Conservation (phyloP, 768 basidiomycete genomes). For the Naganishia kalamii region DNA sequence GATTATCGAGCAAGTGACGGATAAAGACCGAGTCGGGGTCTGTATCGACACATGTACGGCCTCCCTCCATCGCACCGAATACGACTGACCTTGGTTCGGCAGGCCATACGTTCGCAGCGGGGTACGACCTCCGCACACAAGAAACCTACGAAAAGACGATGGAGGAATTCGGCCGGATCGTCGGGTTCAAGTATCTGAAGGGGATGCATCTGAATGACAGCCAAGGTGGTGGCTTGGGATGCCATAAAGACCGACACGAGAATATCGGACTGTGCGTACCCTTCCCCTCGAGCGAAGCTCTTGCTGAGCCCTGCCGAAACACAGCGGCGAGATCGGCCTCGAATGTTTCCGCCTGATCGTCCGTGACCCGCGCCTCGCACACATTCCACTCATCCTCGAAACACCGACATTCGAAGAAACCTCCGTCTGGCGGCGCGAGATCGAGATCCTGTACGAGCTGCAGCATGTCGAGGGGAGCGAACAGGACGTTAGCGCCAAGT, state of each 20-base stretch:
- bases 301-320: background rate
- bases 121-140: slow-evolving; percentile 70
- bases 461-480: slow-evolving; percentile 39
- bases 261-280: slow-evolving; percentile 70
- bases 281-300: background rate
- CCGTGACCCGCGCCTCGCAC: slow-evolving; percentile 60
- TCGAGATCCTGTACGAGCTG: slow-evolving; percentile 55
- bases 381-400: slow-evolving; percentile 74
- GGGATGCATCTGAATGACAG: slow-evolving; percentile 86
- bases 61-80: background rate
- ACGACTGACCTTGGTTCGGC: background rate
- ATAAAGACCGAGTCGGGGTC: slow-evolving; percentile 70
- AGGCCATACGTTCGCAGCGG: slow-evolving; percentile 77
- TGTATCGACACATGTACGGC: slow-evolving; percentile 75
- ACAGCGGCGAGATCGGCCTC: slow-evolving; percentile 64
- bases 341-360: slow-evolving; percentile 61
- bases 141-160: slow-evolving; percentile 69
- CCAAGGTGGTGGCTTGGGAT: slow-evolving; percentile 56
- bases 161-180: slow-evolving; percentile 58
- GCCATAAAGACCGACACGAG: slow-evolving; percentile 72
- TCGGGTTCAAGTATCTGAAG: slow-evolving; percentile 67
- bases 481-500: slow-evolving; percentile 26
- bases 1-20: slow-evolving; percentile 64
- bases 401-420: slow-evolving; percentile 66
- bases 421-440: slow-evolving; percentile 68